A percentile compares a stretch with the other conserved stretches of the same genome.
Conservation (phyloP, 2,329 filamentous ascomycete species). For the Botrytis hyacinthi region DNA sequence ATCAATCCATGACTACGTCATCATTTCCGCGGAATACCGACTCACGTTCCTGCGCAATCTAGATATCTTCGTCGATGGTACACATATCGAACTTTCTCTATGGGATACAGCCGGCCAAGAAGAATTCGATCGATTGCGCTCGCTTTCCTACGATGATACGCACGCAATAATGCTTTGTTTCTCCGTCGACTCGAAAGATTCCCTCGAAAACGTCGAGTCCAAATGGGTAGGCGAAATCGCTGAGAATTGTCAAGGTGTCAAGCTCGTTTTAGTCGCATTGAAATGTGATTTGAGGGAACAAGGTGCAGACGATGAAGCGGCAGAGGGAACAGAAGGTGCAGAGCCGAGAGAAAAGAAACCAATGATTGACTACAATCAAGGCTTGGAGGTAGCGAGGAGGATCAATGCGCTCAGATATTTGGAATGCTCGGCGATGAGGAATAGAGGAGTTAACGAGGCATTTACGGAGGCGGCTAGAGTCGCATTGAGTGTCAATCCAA, state of each 20-base stretch:
- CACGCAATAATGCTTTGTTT: constrained; percentile 99
- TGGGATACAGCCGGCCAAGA: constrained; percentile 99
- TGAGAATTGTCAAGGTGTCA: constrained; percentile 94
- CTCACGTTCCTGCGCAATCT: constrained; percentile 16
- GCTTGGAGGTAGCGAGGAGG: constrained; percentile 83
- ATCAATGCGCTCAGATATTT: constrained; percentile 93
- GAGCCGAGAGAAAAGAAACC: constrained; percentile 60
- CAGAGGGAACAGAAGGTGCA: constrained; percentile 40
- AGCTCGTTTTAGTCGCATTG: constrained; percentile 89
- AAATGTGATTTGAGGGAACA: constrained; percentile 93
- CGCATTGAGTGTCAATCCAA: constrained; percentile 71
- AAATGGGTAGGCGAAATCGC: constrained; percentile 99
- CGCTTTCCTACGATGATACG: constrained; percentile 93
- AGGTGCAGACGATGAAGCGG: constrained; percentile 60
- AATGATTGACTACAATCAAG: constrained; percentile 87
- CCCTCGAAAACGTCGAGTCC: constrained; percentile 95
- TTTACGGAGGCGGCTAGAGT: constrained; percentile 97
- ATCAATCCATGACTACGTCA: neutral
- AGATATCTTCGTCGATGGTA: constrained; percentile 98
- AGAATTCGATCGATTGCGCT: constrained; percentile 95
- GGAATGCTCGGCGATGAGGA: constrained; percentile 98
- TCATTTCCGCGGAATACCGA: neutral
- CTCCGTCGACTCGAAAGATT: constrained; percentile 93
- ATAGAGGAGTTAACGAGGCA: constrained; percentile 95
- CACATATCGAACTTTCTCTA: constrained; percentile 93